Conservation (phyloP, 2,329 filamentous ascomycete species). For the Hypoxylon sp. region DNA sequence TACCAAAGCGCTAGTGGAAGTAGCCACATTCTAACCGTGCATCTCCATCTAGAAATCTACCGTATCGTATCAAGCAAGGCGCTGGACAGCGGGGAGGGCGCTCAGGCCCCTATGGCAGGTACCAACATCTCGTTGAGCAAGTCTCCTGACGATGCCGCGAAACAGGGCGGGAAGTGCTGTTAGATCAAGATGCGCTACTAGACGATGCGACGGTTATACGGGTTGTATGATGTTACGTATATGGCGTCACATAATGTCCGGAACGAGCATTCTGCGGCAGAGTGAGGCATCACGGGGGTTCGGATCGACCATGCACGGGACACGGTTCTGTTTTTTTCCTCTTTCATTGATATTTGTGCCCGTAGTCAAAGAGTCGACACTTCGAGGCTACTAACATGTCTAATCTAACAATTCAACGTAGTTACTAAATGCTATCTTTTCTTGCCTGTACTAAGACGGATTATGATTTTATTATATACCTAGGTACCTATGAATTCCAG, state of each 20-base stretch:
- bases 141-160: slow-evolving; percentile 78
- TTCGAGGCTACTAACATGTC: slow-evolving; percentile 41
- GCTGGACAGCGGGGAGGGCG: slow-evolving; percentile 86
- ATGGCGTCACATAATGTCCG: slow-evolving; percentile 49
- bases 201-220: slow-evolving; percentile 50
- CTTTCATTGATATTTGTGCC: slow-evolving; percentile 38
- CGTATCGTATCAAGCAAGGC: slow-evolving; percentile 98
- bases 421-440: slow-evolving; percentile 37
- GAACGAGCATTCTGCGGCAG: slow-evolving; percentile 40
- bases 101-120: slow-evolving; percentile 83
- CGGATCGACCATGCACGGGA: slow-evolving; percentile 44
- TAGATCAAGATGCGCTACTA: slow-evolving; percentile 57
- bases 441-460: slow-evolving; percentile 15
- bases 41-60: slow-evolving; percentile 83
- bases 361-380: slow-evolving; percentile 42
- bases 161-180: slow-evolving; percentile 86
- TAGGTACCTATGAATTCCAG: no score
- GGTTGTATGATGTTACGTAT: slow-evolving; percentile 53
- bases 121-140: slow-evolving; percentile 90
- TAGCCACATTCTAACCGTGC: slow-evolving; percentile 25
- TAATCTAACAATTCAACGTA: slow-evolving; percentile 45
- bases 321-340: slow-evolving; percentile 40
- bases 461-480: background rate
- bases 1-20: slow-evolving; percentile 24
- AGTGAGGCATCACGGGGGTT: slow-evolving; percentile 47